Conservation (phyloP, 2,329 filamentous ascomycete genomes). For the Epicoccum nigrum region DNA sequence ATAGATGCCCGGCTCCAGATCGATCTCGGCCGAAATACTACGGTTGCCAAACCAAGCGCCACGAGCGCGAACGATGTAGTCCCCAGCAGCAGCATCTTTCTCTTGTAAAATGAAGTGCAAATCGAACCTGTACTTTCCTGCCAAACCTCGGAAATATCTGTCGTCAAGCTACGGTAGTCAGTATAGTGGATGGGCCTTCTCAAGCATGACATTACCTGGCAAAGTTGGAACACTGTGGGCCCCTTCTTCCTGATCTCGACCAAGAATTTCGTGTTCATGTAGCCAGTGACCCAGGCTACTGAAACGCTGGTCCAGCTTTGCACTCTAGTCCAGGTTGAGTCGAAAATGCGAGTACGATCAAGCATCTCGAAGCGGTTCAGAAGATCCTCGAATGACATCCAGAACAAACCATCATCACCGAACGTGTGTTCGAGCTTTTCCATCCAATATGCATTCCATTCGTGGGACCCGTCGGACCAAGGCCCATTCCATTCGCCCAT, state of each 20-base stretch:
- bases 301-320: conserved; percentile 65
- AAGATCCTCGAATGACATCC: conserved; percentile 65
- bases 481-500: conserved; percentile 74
- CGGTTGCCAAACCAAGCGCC: conserved; percentile 65
- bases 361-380: conserved; percentile 62
- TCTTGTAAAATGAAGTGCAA: conserved; percentile 65
- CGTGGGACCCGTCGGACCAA: conserved; percentile 80
- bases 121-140: conserved; percentile 62
- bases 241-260: conserved; percentile 59
- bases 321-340: conserved; percentile 63
- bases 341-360: conserved; percentile 65
- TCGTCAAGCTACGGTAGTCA: conserved; percentile 59
- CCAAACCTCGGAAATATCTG: conserved; percentile 63
- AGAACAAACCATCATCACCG: conserved; percentile 73
- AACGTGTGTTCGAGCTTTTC: conserved; percentile 73
- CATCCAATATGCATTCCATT: conserved; percentile 83
- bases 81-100: conserved; percentile 53
- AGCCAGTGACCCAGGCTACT: conserved; percentile 65
- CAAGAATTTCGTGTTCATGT: conserved; percentile 65
- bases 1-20: conserved; percentile 75
- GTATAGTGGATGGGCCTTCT: conserved; percentile 21
- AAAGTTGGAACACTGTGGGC: conserved; percentile 64
- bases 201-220: conserved; percentile 56
- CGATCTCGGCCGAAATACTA: conserved; percentile 76
- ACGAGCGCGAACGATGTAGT: conserved; percentile 61